Evolutionary conservation across 345 rosid species (phyloP), one percentile per base, ranked within the genome.

Genomic region (Populus alba): DNA sequence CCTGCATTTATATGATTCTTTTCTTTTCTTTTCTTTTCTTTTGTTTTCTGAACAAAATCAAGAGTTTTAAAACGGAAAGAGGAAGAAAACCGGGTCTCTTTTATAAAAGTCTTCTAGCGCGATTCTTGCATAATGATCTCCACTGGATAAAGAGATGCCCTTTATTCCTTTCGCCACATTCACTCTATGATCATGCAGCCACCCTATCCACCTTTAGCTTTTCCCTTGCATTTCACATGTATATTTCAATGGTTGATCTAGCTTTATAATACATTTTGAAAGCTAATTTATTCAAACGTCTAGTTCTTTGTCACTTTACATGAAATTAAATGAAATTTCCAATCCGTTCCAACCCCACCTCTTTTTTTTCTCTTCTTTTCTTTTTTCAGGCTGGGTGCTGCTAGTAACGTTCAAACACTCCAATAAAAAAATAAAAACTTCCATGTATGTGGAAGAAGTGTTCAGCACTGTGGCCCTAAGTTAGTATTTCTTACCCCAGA

Each of bases 121-220:
- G 74, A 29, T 79, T 67, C 53, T 59, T 31, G 63, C 11, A 73
- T 71, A 77, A 13, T 17, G 76, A 71, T 82, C 83, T 73, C 91
- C 87, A 84, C 86, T 79, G 75, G 78, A 75, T 74, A 85, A 86
- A 85, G 91, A 55, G 11, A 71, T 6, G 68, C 79, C 68, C 91
- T 86, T 90, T 89, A 84, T 89, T 89, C 88, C 86, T 83, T 86
- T 73, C 81, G 86, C 84, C 81, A 77, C 83, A 78, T 85, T 83
- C 86, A 55, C 53, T 67, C 79, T 76, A 76, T 77, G 53, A 79
- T 79, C 83, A 72, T 71, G n/a, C 29, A 20, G 27, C 27, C 74
- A 47, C 39, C 66, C 20, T 31, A 55, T 71, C 80, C 61, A 57
- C 53, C 55, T 81, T 77, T 84, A 77, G 73, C 39, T 66, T 80